phyloP scores from a whole-genome alignment of 2,329 filamentous ascomycete species.

The Pseudogymnoascus sp. region DNA sequence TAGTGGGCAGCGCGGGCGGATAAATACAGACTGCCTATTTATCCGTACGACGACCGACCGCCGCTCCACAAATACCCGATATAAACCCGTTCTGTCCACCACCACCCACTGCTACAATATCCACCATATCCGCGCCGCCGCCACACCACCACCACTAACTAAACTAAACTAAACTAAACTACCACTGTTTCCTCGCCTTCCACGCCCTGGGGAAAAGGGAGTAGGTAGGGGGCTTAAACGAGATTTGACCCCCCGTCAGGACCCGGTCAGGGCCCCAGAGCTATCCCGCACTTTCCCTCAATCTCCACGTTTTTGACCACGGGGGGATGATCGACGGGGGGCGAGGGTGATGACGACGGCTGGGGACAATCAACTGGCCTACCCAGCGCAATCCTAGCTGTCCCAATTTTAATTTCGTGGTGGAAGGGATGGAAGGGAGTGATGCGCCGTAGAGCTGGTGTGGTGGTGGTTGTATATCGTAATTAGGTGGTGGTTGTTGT shows the following conservation, averaged over 20 bases:
- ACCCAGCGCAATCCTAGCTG: no score
- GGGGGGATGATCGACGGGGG: neutral
- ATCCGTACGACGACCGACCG: neutral
- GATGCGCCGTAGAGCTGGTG: neutral
- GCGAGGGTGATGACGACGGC: neutral
- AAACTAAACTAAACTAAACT: no score
- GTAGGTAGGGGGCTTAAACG: no score
- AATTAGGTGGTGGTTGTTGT: no score
- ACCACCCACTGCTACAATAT: neutral
- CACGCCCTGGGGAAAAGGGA: no score
- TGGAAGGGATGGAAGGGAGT: neutral
- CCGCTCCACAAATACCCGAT: neutral
- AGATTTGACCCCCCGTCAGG: no score
- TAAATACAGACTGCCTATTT: neutral
- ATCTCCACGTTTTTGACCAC: neutral
- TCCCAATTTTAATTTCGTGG: no score
- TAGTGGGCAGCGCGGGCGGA: neutral
- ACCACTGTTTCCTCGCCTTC: no score
- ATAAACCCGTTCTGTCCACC: neutral
- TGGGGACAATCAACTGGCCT: no score
- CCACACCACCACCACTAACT: neutral
- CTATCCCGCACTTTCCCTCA: neutral
- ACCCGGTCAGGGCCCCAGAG: no score
- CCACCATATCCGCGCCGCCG: neutral
- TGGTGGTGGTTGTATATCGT: no score